phyloP scores from a whole-genome alignment of 2,329 filamentous ascomycete genomes.

The Alternaria brassicae region DNA sequence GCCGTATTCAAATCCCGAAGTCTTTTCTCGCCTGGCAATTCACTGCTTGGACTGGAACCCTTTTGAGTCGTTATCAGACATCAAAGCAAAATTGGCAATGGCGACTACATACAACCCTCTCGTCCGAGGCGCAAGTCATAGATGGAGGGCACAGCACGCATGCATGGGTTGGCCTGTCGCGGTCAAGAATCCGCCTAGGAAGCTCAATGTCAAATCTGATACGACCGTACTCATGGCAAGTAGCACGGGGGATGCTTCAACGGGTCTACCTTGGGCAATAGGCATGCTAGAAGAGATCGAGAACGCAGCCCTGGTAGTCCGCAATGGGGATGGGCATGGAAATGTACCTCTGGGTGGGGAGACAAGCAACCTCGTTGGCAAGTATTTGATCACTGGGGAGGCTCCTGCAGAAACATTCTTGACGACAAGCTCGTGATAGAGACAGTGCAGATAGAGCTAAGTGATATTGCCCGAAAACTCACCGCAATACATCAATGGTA shows the following conservation, averaged over 20 bases:
- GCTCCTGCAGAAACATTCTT: slow-evolving; percentile 4
- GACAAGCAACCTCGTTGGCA: slow-evolving; percentile 41
- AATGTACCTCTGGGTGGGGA: slow-evolving; percentile 46
- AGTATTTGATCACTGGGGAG: slow-evolving; percentile 44
- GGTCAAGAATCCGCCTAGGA: slow-evolving; percentile 46
- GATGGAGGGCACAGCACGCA: slow-evolving; percentile 44
- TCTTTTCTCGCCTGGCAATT: slow-evolving; percentile 43
- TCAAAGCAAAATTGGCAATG: slow-evolving; percentile 18
- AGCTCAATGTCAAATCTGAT: slow-evolving; percentile 31
- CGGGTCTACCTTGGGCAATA: slow-evolving; percentile 41
- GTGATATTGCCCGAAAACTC: neutral
- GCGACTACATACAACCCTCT: slow-evolving; percentile 46
- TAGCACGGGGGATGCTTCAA: slow-evolving; percentile 52
- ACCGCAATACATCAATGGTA: neutral
- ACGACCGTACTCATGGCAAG: slow-evolving; percentile 51
- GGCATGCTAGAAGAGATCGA: slow-evolving; percentile 35
- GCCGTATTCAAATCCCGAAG: slow-evolving; percentile 20
- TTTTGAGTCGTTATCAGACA: neutral
- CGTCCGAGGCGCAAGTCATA: slow-evolving; percentile 45
- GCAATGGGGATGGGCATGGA: slow-evolving; percentile 53
- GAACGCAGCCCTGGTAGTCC: slow-evolving; percentile 49
- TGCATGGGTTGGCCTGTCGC: slow-evolving; percentile 54
- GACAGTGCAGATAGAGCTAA: neutral
- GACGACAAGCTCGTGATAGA: neutral
- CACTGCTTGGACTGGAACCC: slow-evolving; percentile 47